Conservation (phyloP, 2,329 filamentous ascomycete species). For the Domatiomyces globalis region DNA sequence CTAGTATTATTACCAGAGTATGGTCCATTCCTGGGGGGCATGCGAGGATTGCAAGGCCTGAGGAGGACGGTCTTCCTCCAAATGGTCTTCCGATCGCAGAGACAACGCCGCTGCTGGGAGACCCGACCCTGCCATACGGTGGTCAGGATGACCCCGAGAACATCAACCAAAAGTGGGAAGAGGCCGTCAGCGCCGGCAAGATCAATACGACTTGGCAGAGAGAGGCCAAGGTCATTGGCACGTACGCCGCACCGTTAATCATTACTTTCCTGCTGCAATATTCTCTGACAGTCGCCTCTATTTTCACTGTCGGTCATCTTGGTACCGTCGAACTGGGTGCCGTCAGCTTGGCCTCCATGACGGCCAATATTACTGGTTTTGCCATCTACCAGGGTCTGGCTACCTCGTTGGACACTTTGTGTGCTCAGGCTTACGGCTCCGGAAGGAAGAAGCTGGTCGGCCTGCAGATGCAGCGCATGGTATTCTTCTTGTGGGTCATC, state of each 20-base stretch:
- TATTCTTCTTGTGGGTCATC: constrained; percentile 58
- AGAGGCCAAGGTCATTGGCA: constrained; percentile 65
- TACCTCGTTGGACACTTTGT: constrained; percentile 82
- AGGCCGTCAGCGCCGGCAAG: constrained; percentile 63
- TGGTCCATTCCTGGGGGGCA: constrained; percentile 13
- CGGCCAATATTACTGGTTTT: constrained; percentile 63
- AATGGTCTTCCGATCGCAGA: constrained; percentile 24
- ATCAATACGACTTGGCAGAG: constrained; percentile 86
- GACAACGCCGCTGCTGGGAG: constrained; percentile 35
- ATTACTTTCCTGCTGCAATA: constrained; percentile 68
- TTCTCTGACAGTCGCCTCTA: constrained; percentile 66
- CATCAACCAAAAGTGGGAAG: constrained; percentile 66
- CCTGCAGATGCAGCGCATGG: constrained; percentile 67
- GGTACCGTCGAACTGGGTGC: constrained; percentile 57
- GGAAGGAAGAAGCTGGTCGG: constrained; percentile 81
- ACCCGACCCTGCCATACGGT: constrained; percentile 29
- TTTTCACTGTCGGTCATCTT: constrained; percentile 64
- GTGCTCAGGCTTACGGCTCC: constrained; percentile 84
- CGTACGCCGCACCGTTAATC: constrained; percentile 57
- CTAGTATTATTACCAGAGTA: constrained; percentile 8
- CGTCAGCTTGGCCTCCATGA: constrained; percentile 60
- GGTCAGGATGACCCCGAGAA: constrained; percentile 39
- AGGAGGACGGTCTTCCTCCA: constrained; percentile 9
- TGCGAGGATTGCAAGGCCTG: constrained; percentile 16
- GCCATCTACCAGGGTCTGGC: constrained; percentile 61